Conservation (phyloP, 495 filamentous ascomycete species). For the Aspergillus leporis region DNA sequence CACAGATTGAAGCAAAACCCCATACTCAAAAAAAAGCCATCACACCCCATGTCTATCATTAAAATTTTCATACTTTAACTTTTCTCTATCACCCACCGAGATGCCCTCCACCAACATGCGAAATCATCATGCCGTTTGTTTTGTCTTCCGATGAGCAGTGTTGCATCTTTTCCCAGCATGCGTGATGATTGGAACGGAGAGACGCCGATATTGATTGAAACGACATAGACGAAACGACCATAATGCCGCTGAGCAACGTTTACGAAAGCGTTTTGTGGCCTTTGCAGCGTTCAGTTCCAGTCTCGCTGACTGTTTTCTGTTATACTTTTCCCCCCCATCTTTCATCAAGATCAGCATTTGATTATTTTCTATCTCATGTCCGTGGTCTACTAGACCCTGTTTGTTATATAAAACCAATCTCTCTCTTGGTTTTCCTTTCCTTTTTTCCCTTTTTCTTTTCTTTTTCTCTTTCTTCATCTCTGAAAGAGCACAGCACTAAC, state of each 20-base stretch:
- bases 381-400: not conserved
- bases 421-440: constrained; percentile 1
- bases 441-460: constrained; percentile 11
- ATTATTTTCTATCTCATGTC: constrained; percentile 12
- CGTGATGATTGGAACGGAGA: constrained; percentile 30
- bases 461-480: constrained; percentile 5
- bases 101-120: constrained; percentile 12
- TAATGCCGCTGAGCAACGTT: constrained; percentile 22
- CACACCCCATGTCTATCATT: constrained; percentile 16
- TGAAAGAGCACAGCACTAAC: too few relatives aligned
- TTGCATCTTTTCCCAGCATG: constrained; percentile 14
- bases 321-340: constrained; percentile 20
- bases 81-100: constrained; percentile 7
- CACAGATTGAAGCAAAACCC: constrained; percentile 5
- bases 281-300: constrained; percentile 15
- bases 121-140: constrained; percentile 15
- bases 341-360: constrained; percentile 10
- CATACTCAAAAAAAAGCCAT: constrained; percentile 25
- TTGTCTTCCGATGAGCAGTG: constrained; percentile 10
- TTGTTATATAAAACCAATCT: not conserved
- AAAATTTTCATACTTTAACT: constrained; percentile 10
- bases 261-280: constrained; percentile 13
- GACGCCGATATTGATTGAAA: constrained; percentile 31
- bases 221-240: constrained; percentile 28
- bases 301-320: constrained; percentile 18